Base-by-base conservation (phyloP, 768 basidiomycete species). In the Rhizopogon rudus region DNA sequence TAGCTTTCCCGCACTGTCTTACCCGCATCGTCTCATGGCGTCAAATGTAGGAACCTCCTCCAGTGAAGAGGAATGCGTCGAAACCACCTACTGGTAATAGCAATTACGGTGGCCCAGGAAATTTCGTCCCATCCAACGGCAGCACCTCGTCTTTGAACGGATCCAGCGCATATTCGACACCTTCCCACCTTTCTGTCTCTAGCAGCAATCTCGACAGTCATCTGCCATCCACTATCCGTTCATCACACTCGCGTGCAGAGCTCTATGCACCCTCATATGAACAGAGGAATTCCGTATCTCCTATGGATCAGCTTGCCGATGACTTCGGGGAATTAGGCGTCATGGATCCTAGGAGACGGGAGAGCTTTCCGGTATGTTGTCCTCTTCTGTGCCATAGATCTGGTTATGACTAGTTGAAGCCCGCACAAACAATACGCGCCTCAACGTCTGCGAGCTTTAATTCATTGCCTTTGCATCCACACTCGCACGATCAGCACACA, bases 251-350 rank as follows among this genome's bases (percentile, higher is more conserved):
- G 20, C 71, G 81, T 44, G 81, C 81, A 9, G 85, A 89, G 60
- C 72, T 91, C 17, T 93, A 93, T 64, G 80, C 81, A 39, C 82
- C 88, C 0, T 82, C 83, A 1, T 93, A 93, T 62, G 88, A 91
- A 57, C 79, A 78, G 49, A 72, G 76, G 39, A 75, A 70, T 59
- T 68, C 69, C 31, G 55, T 64, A 22, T 65, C 46, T 13, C 46
- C 46, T 20, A 65, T 85, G 25, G 86, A 86, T 57, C 73, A 75
- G 40, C 53, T 89, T n/a, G 68, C 81, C 20, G 80, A 78, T 55
- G 84, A 87, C 48, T 85, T 91, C 57, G 78, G 79, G 14, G 87
- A 88, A 60, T 74, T 93, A 57, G 78, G 79, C 8, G 65, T 91
- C 17, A 74, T 76, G 48, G 75, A 76, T 57, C 66, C 69, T 33